Evolutionary conservation across 306 rosid species (phyloP).

Genomic region (Malus orientalis): DNA sequence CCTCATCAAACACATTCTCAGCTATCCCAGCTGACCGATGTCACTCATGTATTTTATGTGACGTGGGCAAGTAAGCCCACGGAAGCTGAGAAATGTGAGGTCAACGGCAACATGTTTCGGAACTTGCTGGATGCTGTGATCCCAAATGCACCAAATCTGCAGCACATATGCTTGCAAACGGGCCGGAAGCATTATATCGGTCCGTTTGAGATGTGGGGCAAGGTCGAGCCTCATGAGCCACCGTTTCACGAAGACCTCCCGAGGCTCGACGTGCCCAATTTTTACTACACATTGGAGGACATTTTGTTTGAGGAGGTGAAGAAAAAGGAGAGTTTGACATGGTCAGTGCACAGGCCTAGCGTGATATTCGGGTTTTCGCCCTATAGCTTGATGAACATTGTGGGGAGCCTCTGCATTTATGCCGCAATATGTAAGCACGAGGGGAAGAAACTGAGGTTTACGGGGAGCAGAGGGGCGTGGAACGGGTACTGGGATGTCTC

Average conservation of each 20-base stretch:
- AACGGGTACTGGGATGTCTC: conserved; percentile 29
- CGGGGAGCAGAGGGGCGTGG: conserved; percentile 35
- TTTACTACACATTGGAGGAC: conserved; percentile 45
- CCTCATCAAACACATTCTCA: conserved; percentile 29
- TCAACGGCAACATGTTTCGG: conserved; percentile 40
- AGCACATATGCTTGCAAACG: conserved; percentile 52
- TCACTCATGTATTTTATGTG: conserved; percentile 56
- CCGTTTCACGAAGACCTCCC: conserved; percentile 42
- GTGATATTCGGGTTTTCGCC: conserved; percentile 51
- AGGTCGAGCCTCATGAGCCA: conserved; percentile 30
- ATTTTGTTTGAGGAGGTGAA: conserved; percentile 35
- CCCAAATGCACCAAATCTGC: conserved; percentile 48
- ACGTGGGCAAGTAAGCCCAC: conserved; percentile 34
- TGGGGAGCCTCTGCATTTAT: conserved; percentile 37
- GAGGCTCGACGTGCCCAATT: conserved; percentile 35
- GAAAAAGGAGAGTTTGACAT: conserved; percentile 46
- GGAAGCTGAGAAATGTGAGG: conserved; percentile 39
- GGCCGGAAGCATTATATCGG: conserved; percentile 46
- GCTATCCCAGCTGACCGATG: conserved; percentile 45
- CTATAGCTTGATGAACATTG: conserved; percentile 37
- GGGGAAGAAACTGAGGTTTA: conserved; percentile 39
- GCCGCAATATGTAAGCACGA: conserved; percentile 58
- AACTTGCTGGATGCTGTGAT: conserved; percentile 49
- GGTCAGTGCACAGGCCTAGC: conserved; percentile 50
- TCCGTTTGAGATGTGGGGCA: conserved; percentile 31